Conservation (phyloP, 1,284 basidiomycete species). For the Leccinum subspadiceum region DNA sequence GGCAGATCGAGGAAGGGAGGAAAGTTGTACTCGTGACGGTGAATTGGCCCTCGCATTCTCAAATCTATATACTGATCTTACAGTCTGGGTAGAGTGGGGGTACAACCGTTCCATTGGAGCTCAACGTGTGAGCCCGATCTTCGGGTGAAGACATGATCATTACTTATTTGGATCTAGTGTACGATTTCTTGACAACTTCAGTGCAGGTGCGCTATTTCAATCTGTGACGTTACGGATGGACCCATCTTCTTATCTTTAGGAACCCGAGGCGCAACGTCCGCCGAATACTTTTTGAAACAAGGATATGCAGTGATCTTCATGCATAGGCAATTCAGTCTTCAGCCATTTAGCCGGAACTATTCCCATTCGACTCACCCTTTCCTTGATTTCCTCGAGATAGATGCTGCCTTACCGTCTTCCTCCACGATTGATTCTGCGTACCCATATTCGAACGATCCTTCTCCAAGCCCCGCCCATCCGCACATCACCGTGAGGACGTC, state of each 20-base stretch:
- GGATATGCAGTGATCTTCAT: constrained; percentile 99
- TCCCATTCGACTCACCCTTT: constrained; percentile 98
- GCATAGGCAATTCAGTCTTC: constrained; percentile 95
- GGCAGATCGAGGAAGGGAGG: constrained; percentile 60
- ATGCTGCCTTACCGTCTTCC: constrained; percentile 33
- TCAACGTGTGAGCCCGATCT: constrained; percentile 81
- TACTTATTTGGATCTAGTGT: constrained; percentile 57
- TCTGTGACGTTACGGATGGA: background rate
- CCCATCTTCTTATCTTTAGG: constrained; percentile 43
- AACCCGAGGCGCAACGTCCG: constrained; percentile 94
- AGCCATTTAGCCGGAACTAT: constrained; percentile 96
- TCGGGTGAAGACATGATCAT: constrained; percentile 19
- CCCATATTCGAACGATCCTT: constrained; percentile 19
- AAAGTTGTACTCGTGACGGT: constrained; percentile 94
- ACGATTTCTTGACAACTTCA: constrained; percentile 98
- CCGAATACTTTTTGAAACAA: constrained; percentile 93
- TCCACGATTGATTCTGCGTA: constrained; percentile 19
- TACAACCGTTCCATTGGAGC: constrained; percentile 92
- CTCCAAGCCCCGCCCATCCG: constrained; percentile 29
- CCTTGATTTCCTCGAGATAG: constrained; percentile 90
- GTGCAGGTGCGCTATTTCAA: constrained; percentile 68
- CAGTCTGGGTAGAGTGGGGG: constrained; percentile 75
- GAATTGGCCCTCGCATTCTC: constrained; percentile 34
- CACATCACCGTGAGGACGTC: constrained; percentile 65
- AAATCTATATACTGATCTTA: constrained; percentile 8